phyloP scores from a whole-genome alignment of 345 rosid genomes.

The Iberis pinnata region DNA sequence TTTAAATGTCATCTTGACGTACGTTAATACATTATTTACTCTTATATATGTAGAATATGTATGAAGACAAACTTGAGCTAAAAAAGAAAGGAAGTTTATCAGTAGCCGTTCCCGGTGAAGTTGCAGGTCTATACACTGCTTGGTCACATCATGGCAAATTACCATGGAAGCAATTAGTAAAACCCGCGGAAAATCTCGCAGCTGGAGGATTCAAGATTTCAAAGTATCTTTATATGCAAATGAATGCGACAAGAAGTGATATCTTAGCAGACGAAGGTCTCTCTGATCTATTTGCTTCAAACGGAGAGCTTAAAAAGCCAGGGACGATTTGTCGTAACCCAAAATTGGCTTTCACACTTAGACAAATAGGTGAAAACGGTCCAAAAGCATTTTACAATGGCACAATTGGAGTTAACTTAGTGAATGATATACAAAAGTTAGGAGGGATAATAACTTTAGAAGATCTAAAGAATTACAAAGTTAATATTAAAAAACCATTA shows the following conservation, averaged over 20 bases:
- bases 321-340: constrained; percentile 39
- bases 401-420: constrained; percentile 35
- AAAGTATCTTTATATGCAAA: constrained; percentile 46
- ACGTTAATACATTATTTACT: not conserved
- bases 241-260: constrained; percentile 25
- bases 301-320: constrained; percentile 37
- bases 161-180: constrained; percentile 45
- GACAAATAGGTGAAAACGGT: constrained; percentile 31
- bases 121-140: constrained; percentile 46
- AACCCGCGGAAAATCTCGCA: constrained; percentile 46
- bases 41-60: constrained; percentile 45
- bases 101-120: constrained; percentile 54
- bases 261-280: constrained; percentile 53
- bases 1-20: too few species aligned
- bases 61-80: constrained; percentile 30
- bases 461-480: constrained; percentile 44
- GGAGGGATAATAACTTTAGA: constrained; percentile 52
- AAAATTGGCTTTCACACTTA: constrained; percentile 37
- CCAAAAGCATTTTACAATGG: constrained; percentile 49
- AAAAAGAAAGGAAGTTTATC: constrained; percentile 46
- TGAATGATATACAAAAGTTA: constrained; percentile 34
- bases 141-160: constrained; percentile 52
- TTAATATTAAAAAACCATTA: constrained; percentile 37
- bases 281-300: constrained; percentile 29
- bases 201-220: constrained; percentile 42